Base-by-base conservation (phyloP, 352 stramenopile species). In the Phytopythium kandeliae region DNA sequence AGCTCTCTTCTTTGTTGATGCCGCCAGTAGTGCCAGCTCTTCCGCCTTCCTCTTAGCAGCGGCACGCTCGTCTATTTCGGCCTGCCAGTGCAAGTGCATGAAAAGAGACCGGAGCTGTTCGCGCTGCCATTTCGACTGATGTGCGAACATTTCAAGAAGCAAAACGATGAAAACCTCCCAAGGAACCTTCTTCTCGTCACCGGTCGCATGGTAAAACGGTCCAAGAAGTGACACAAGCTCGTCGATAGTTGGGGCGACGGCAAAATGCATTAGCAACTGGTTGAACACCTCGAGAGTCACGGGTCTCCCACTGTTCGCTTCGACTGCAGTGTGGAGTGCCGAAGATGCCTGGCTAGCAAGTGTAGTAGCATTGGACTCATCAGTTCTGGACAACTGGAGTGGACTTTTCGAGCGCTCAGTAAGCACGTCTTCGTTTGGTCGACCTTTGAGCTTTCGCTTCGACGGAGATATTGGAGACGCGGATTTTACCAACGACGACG, bases 221-320 rank as follows among this genome's bases (percentile, higher is more conserved):
- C 71, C 74, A 1, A 85, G 45, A 3, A 60, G 65, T 4, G 50
- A 48, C 1, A 37, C 28, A 0, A 88, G 51, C 36, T 88, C 77
- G 0, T 71, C 58, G 0, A 25, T 0, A 0, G 59, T 62, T 3
- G 74, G 65, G 0, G 40, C 22, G 3, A 71, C 49, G 2, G 74
- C 57, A 25, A 78, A 88, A 11, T 61, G 45, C 11, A 66, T 22
- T n/a, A 85, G 19, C 3, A 88, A n/a, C 1, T 58, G 53, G 41
- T 86, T 86, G 37, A 88, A 83, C 6, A 34, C 21, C 30, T 88
- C 77, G 3, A 88, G 56, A 0, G 65, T 74, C 21, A 86, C 58
- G 3, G 74, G 72, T 2, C 58, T 55, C 0, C 60, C 63, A 1
- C 58, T 53, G 21, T 82, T 85, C 10, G 33, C 45, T 3, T 50